These are phyloP conservation scores for Pseudopyricularia cyperi DNA, from an alignment of 2,329 filamentous ascomycete genomes.

Conservation along the genomic window DNA sequence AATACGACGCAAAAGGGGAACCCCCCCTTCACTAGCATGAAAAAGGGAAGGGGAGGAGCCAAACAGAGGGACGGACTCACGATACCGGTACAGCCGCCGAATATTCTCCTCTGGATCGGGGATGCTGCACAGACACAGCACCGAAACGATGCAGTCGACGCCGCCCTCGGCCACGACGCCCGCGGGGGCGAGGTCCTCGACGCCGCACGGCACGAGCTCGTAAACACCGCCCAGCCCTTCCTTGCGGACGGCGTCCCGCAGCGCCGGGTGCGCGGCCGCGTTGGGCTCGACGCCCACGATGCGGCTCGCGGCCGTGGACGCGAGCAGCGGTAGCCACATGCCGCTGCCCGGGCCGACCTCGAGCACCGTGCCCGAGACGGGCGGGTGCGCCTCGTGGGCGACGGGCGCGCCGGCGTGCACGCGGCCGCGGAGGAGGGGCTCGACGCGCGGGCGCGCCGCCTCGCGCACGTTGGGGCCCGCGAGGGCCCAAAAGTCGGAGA, in stretches of 20 bases:
- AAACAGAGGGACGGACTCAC: background rate
- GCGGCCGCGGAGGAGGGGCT: slow-evolving; percentile 41
- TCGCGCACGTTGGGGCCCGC: slow-evolving; percentile 36
- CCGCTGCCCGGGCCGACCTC: slow-evolving; percentile 52
- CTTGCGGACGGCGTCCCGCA: slow-evolving; percentile 32
- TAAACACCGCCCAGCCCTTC: slow-evolving; percentile 44
- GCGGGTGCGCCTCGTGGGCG: slow-evolving; percentile 16
- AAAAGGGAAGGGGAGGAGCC: background rate
- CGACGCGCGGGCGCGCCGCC: slow-evolving; percentile 26
- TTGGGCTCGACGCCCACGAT: slow-evolving; percentile 57
- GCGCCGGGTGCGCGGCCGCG: slow-evolving; percentile 30
- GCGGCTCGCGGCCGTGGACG: slow-evolving; percentile 14
- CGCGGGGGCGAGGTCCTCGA: slow-evolving; percentile 37
- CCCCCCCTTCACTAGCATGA: too few species aligned
- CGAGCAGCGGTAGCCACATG: slow-evolving; percentile 44
- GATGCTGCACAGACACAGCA: slow-evolving; percentile 51
- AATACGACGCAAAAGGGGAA: too few species aligned
- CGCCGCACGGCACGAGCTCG: slow-evolving; percentile 48
- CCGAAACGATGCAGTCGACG: slow-evolving; percentile 45
- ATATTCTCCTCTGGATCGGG: slow-evolving; percentile 45
- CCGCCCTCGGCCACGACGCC: slow-evolving; percentile 35
- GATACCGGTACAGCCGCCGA: slow-evolving; percentile 37
- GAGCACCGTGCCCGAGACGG: slow-evolving; percentile 37
- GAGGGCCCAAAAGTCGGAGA: slow-evolving; percentile 45
- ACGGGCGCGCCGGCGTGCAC: slow-evolving; percentile 22